phyloP scores from a whole-genome alignment of 1,139 yeast species.

The Kluyveromyces marxianus region DNA sequence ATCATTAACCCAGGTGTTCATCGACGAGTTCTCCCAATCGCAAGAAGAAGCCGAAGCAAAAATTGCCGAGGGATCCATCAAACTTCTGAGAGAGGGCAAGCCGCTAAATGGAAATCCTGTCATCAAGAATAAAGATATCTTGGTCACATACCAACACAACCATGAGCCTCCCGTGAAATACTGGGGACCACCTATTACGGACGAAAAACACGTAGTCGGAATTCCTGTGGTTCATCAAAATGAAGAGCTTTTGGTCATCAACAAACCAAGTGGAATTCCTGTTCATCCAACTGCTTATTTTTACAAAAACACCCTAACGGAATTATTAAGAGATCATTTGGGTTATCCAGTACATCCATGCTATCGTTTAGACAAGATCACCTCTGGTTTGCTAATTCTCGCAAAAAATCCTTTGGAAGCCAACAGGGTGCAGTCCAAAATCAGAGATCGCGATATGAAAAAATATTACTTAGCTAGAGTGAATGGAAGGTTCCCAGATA shows the following conservation, averaged over 20 bases:
- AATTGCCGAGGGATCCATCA: conserved; percentile 17
- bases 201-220: conserved; percentile 15
- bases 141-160: conserved; percentile 43
- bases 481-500: conserved; percentile 48
- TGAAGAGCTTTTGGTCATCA: conserved; percentile 47
- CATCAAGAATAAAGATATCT: conserved; percentile 41
- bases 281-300: conserved; percentile 74
- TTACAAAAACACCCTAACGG: conserved; percentile 52
- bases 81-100: conserved; percentile 17
- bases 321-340: conserved; percentile 38
- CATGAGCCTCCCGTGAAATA: conserved; percentile 54
- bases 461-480: conserved; percentile 56
- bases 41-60: conserved; percentile 16
- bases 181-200: conserved; percentile 22
- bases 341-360: conserved; percentile 44
- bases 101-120: conserved; percentile 12
- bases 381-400: conserved; percentile 64
- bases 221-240: conserved; percentile 43
- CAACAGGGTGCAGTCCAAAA: conserved; percentile 36
- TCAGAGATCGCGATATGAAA: conserved; percentile 36
- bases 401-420: conserved; percentile 45
- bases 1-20: conserved; percentile 63
- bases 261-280: conserved; percentile 73
- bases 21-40: conserved; percentile 48
- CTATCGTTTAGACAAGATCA: conserved; percentile 64